Base-by-base conservation (phyloP, 2,329 filamentous ascomycete species). In the Fusarium caatingaense region DNA sequence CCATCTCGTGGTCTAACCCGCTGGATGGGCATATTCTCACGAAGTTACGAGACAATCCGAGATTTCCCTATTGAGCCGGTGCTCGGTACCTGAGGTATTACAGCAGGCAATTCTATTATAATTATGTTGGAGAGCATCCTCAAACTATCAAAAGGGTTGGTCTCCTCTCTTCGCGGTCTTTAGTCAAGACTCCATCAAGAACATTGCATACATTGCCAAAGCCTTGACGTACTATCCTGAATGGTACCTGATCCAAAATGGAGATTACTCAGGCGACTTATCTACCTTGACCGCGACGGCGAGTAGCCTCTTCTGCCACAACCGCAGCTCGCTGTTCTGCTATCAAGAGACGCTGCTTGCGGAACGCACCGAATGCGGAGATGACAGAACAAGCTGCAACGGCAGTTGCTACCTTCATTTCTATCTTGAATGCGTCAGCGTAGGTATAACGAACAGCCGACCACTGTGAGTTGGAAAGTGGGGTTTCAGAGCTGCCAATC, bases 401-500 rank as follows among this genome's bases (percentile, higher is more conserved):
- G 4, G 78, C 79, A 2, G 80, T 78, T 41, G 80, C 82, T n/a
- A 84, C 78, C 47, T 78, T 77, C 85, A 87, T 86, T 50, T 84
- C 83, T 51, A 78, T 69, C 8, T 70, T 78, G 67, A 86, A 86
- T 4, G 85, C 81, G 13, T 81, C 74, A 0, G 82, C 77, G 69
- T 85, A 86, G 1, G 80, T 78, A 28, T 71, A 68, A 49, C 80
- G 78, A 32, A 85, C 73, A 3, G 73, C 72, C 6, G 67, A 71
- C 27, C 77, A 73, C 51, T 83, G 78, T 15, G 58, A 57, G 1
- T 65, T 48, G 1, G 76, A 73, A 12, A 83, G 59, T 10, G 64
- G 41, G 34, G 60, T 56, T 40, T 68, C 58, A 20, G 66, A 55
- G 9, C 71, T 67, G 8, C 74, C 71, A 6, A 79, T 61, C 8